Evolutionary conservation across 2,329 filamentous ascomycete species (phyloP).

Genomic region (Fusarium pseudocircinatum): DNA sequence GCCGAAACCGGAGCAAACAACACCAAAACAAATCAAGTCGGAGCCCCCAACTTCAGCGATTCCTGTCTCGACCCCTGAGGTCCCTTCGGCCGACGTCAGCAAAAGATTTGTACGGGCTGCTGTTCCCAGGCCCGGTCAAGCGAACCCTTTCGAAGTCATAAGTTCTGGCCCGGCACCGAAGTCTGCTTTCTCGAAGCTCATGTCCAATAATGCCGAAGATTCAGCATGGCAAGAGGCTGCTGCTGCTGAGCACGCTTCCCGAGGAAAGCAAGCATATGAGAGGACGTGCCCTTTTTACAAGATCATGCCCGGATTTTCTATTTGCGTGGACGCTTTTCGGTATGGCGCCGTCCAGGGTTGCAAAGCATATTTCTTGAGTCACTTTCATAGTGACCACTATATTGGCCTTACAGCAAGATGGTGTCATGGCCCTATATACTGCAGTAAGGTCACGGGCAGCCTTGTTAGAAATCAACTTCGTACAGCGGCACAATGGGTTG

Average conservation of each 20-base stretch:
- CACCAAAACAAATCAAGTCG: slow-evolving; percentile 17
- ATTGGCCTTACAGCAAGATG: slow-evolving; percentile 88
- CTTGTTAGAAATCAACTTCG: slow-evolving; percentile 86
- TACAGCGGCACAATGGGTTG: slow-evolving; percentile 86
- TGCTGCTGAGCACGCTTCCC: slow-evolving; percentile 77
- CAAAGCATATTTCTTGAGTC: slow-evolving; percentile 94
- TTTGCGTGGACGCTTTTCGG: slow-evolving; percentile 95
- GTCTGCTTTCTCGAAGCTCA: slow-evolving; percentile 91
- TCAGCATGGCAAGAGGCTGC: slow-evolving; percentile 89
- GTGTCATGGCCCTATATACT: slow-evolving; percentile 95
- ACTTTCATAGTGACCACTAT: slow-evolving; percentile 98
- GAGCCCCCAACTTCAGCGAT: slow-evolving; percentile 6
- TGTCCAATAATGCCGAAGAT: slow-evolving; percentile 92
- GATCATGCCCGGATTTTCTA: slow-evolving; percentile 90
- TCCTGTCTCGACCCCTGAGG: slow-evolving; percentile 34
- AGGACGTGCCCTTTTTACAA: slow-evolving; percentile 98
- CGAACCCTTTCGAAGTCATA: slow-evolving; percentile 76
- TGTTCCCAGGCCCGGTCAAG: slow-evolving; percentile 80
- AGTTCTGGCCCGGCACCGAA: slow-evolving; percentile 49
- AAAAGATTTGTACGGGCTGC: slow-evolving; percentile 74
- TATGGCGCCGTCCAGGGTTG: slow-evolving; percentile 94
- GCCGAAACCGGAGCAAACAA: slow-evolving; percentile 43
- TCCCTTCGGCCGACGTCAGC: slow-evolving; percentile 54
- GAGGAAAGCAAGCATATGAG: slow-evolving; percentile 86
- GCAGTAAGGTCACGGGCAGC: slow-evolving; percentile 90